phyloP scores from a whole-genome alignment of 2,329 filamentous ascomycete genomes.

The Colletotrichum neosansevieriae region DNA sequence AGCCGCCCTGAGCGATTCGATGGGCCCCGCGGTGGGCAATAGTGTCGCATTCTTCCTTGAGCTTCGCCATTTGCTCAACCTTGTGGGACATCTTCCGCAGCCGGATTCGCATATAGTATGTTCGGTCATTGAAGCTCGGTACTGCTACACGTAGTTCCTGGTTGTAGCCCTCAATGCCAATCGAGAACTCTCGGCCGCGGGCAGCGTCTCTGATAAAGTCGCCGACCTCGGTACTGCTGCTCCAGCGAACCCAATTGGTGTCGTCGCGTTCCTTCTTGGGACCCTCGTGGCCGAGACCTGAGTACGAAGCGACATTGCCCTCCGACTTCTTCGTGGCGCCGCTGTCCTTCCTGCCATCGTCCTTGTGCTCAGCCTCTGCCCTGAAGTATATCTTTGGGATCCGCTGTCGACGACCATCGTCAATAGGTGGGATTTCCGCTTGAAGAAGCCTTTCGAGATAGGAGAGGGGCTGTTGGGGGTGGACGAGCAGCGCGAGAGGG shows the following conservation, averaged over 20 bases:
- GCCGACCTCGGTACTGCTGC: conserved; percentile 87
- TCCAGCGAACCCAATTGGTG: conserved; percentile 83
- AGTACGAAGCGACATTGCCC: conserved; percentile 75
- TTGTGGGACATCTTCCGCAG: conserved; percentile 77
- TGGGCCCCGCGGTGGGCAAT: conserved; percentile 83
- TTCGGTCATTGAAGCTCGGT: conserved; percentile 90
- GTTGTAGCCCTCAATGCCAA: conserved; percentile 79
- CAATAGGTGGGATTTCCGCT: conserved; percentile 81
- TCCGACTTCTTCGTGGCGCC: conserved; percentile 43
- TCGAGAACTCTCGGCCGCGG: conserved; percentile 83
- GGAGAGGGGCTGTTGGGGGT: conserved; percentile 90
- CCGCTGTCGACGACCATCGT: conserved; percentile 74
- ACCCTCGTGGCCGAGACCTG: conserved; percentile 74
- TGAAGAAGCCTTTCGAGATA: conserved; percentile 92
- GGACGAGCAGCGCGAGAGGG: conserved; percentile 85
- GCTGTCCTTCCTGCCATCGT: conserved; percentile 44
- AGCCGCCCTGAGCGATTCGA: conserved; percentile 82
- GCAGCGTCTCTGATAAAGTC: conserved; percentile 95
- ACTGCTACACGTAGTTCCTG: conserved; percentile 81
- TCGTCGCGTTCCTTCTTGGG: conserved; percentile 54
- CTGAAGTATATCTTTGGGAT: conserved; percentile 83
- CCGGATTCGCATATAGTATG: conserved; percentile 84
- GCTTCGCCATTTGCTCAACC: conserved; percentile 75
- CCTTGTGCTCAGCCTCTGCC: conserved; percentile 75
- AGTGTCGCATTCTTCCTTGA: conserved; percentile 86